A percentile compares a stretch with the other conserved stretches of the same genome.
These are phyloP conservation scores for Diplotaxis tenuifolia DNA, from an alignment of 345 rosid genomes.

Conservation along the genomic window DNA sequence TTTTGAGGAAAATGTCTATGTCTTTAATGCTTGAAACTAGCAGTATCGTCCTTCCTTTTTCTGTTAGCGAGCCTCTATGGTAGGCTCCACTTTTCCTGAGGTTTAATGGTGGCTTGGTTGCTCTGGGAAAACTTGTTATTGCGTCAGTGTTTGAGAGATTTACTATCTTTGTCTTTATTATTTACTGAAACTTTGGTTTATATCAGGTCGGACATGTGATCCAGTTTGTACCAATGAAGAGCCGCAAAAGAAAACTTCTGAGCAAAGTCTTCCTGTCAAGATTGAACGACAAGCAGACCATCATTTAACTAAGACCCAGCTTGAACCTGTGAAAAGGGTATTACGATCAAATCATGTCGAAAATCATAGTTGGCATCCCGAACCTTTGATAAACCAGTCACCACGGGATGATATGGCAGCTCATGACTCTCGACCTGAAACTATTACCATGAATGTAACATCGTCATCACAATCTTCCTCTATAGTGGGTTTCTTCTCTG, in stretches of 20 bases:
- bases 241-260: constrained; percentile 47
- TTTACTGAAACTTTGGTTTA: constrained; percentile 61
- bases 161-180: constrained; percentile 44
- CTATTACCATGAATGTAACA: constrained; percentile 52
- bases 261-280: constrained; percentile 40
- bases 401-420: constrained; percentile 42
- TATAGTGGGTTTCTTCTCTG: constrained; percentile 19
- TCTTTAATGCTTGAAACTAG: constrained; percentile 24
- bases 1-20: constrained; percentile 9
- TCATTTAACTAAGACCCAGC: constrained; percentile 38
- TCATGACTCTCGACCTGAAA: constrained; percentile 45
- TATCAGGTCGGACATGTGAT: constrained; percentile 65
- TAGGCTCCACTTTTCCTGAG: constrained; percentile 20
- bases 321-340: constrained; percentile 31
- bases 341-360: constrained; percentile 25
- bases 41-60: constrained; percentile 21
- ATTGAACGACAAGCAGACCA: constrained; percentile 39
- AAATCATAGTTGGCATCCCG: constrained; percentile 32
- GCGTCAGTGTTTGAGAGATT: constrained; percentile 9
- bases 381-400: constrained; percentile 35
- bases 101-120: not conserved
- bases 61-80: constrained; percentile 9
- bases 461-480: constrained; percentile 26
- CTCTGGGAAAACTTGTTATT: constrained; percentile 1
- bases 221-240: constrained; percentile 44